Evolutionary conservation across 495 filamentous ascomycete species (phyloP), one percentile per base, ranked within the genome.

Genomic region (Tuber microsphaerosporum): DNA sequence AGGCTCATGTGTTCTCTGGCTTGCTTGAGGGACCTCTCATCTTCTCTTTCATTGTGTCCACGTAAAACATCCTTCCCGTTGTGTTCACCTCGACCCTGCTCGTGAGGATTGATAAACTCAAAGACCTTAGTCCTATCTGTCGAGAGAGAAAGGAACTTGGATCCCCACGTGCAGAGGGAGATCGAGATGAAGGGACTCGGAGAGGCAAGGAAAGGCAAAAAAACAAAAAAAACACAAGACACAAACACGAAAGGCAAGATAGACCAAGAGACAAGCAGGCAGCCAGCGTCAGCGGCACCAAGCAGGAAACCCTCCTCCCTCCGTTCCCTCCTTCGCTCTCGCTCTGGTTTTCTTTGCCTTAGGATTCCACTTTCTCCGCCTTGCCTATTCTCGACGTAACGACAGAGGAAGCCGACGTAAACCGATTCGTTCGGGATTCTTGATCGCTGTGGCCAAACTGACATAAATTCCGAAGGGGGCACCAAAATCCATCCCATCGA

Each of bases 171-270:
- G 56, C 26, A 17, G 4, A 65, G 75, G 70, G 71, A 42, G 78
- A 79, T 79, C 77, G 77, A 79, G 77, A 79, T 79, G 45, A 65
- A 79, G 70, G 65, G 70, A 79, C 48, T 71, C 46, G 48, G 71
- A 72, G 70, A 44, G 45, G 76, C 71, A 75, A 72, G 39, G 68
- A 77, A 78, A 48, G 72, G 37, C n/a, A 65, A 65, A 17, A 16
- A 34, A 65, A 65, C 31, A 65, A 17, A 14, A 45, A 41, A 41
- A 41, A 41, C 39, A 65, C 56, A 31, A 65, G 56, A 65, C 14
- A 34, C 56, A 34, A 31, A 19, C 4, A 6, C 26, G 31, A 65
- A 61, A 65, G 31, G 56, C 26, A 17, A 17, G 56, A 16, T 3
- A 61, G 51, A 61, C 51, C 51, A 61, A 61, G 26, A 12, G 51